Base-by-base conservation (phyloP, 306 rosid genomes). In the Potentilla sterilis region DNA sequence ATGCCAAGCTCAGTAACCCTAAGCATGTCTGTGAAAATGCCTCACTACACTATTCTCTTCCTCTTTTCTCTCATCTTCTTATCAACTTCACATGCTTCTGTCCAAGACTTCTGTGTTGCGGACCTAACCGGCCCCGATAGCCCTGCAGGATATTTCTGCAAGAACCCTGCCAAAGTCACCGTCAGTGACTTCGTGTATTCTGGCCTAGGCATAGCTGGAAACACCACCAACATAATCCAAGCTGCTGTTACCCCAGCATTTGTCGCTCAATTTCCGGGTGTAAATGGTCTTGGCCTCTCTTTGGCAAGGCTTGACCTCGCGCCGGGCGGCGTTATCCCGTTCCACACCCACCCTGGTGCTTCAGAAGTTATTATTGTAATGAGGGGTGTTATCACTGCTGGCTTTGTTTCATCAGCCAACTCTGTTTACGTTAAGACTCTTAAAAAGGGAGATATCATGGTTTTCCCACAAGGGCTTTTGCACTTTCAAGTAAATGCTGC, bases 241-340 rank as follows among this genome's bases (percentile, higher is more conserved):
- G 98, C 96, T 9, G 89, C 98, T 0, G 97, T 93, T 4, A 83
- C 92, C 10, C 92, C 98, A 0, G 98, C 92, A 59, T 93, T 93
- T 72, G 97, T 88, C 32, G 86, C 46, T 6, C 96, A 93, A 55
- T 91, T 85, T 40, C 93, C 96, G 0, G 96, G 87, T 2, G 65
- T 93, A 0, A 93, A 93, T 35, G 96, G 97, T 3, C 93, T 91
- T 8, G 98, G 91, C 3, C 52, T 91, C 48, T 93, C 98, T 0
- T 62, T 83, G 0, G 89, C 85, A 34, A 70, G 96, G 75, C 70
- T 93, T 4, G 98, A 93, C 89, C 47, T 93, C 3, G 91, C 78
- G 3, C 87, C 89, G 4, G 69, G 65, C 1, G 98, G 97, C 18
- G 97, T 93, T 37, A 85, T 93, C 46, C 98, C 98, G n/a, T 47